Conservation (phyloP, 768 basidiomycete species). For the Podaxis rugospora region DNA sequence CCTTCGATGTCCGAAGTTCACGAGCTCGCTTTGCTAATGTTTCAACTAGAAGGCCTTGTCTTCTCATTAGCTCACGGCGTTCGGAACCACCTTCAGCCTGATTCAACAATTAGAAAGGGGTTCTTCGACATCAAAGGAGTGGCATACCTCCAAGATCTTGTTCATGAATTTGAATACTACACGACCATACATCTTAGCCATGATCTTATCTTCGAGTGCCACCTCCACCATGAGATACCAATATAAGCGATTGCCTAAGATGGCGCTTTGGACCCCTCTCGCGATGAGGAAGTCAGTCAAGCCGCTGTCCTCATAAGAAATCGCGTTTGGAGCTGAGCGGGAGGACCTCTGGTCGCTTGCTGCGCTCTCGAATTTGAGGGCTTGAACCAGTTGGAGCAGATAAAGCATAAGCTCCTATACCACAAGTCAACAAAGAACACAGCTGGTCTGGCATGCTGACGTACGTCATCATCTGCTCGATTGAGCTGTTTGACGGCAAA, state of each 20-base stretch:
- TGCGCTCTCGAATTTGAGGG: conserved; percentile 91
- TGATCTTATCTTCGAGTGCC: conserved; percentile 76
- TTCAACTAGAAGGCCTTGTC: conserved; percentile 88
- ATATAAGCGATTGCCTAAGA: conserved; percentile 88
- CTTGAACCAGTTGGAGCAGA: conserved; percentile 93
- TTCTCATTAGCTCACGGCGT: conserved; percentile 81
- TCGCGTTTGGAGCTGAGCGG: conserved; percentile 67
- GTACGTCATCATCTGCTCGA: conserved; percentile 91
- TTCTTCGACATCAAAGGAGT: background rate
- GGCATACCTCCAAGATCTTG: conserved; percentile 75
- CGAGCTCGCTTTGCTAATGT: conserved; percentile 81
- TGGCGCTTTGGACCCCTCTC: conserved; percentile 75
- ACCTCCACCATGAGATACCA: conserved; percentile 99
- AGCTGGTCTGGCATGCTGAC: conserved; percentile 15
- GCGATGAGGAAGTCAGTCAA: conserved; percentile 89
- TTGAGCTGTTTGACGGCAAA: conserved; percentile 92
- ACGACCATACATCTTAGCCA: conserved; percentile 91
- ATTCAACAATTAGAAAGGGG: background rate
- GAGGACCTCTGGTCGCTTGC: conserved; percentile 74
- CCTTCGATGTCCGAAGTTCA: conserved; percentile 86
- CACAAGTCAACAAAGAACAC: background rate
- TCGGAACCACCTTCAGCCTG: conserved; percentile 75
- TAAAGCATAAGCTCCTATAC: conserved; percentile 86
- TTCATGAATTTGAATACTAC: conserved; percentile 90
- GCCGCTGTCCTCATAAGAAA: conserved; percentile 88